Evolutionary conservation across 306 rosid genomes (phyloP).

Genomic region (Lablab purpureus): DNA sequence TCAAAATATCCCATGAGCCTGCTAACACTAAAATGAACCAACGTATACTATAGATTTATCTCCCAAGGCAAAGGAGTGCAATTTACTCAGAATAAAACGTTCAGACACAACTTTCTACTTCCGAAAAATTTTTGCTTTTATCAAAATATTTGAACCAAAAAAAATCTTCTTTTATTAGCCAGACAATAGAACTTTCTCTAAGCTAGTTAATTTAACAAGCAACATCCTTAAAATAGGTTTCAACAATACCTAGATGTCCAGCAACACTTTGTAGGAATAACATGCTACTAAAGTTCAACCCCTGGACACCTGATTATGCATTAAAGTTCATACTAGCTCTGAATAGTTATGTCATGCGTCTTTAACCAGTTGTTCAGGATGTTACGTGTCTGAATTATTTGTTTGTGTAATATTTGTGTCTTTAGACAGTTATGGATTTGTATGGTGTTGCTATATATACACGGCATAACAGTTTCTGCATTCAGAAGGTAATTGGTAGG

Average conservation of each 20-base stretch:
- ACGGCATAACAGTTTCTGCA: neutral
- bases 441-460: neutral
- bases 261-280: constrained; percentile 3
- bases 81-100: neutral
- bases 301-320: neutral
- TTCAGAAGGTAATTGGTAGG: neutral
- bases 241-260: constrained; percentile 23
- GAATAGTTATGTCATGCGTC: neutral
- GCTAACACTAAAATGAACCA: neutral
- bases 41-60: neutral
- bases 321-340: constrained; percentile 11
- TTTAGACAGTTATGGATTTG: neutral
- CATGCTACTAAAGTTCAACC: neutral
- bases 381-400: neutral
- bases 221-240: neutral
- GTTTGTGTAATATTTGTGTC: neutral
- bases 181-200: constrained; percentile 11
- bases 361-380: neutral
- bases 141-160: constrained; percentile 21
- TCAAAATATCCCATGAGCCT: neutral
- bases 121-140: neutral
- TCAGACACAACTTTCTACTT: neutral
- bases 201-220: constrained; percentile 7
- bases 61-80: neutral
- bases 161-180: neutral